Evolutionary conservation across 1,139 yeast genomes (phyloP), one percentile per base, ranked within the genome.

Genomic region (Yamadazyma jaroonii): DNA sequence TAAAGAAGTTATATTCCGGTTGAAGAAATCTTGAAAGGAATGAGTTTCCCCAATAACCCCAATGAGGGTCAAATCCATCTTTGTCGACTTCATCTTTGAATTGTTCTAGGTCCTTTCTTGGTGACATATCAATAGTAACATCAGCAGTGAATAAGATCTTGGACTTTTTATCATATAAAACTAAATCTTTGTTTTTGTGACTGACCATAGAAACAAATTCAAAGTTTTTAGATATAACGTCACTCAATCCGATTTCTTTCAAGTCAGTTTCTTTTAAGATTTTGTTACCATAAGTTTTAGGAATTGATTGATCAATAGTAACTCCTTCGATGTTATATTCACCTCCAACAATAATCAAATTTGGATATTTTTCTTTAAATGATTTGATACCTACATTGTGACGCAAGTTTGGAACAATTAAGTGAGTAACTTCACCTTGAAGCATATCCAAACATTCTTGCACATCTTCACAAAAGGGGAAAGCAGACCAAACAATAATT

Each of bases 401-500:
- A 42, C 74, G 78, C 21, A 42, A 49, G 48, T 77, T 80, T 7
- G 83, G 82, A 28, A 77, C 58, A 31, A 77, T 58, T 30, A 74
- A 56, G 43, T 74, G 70, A 1, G 67, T 53, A 9, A 73, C 64
- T 32, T 57, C 57, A 2, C 63, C 68, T 1, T 62, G 52, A 27
- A 67, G 54, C 25, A 63, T 49, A 9, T 29, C 21, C 25, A 77
- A 49, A 1, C 66, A 60, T 15, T 60, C 56, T 30, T 67, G 54
- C 6, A 74, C 70, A 24, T 58, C 64, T 4, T 67, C 62, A 1
- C 79, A 72, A 47, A 68, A 74, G 1, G 88, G 87, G 35, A 81
- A 65, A 0, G 86, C 79, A 2, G 81, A 71, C 72, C 79, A 77
- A 9, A 81, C 73, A 9, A 78, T 57, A 12, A 79, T 57, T 32